Conservation (phyloP, 306 rosid genomes). For the Quercus cerris region DNA sequence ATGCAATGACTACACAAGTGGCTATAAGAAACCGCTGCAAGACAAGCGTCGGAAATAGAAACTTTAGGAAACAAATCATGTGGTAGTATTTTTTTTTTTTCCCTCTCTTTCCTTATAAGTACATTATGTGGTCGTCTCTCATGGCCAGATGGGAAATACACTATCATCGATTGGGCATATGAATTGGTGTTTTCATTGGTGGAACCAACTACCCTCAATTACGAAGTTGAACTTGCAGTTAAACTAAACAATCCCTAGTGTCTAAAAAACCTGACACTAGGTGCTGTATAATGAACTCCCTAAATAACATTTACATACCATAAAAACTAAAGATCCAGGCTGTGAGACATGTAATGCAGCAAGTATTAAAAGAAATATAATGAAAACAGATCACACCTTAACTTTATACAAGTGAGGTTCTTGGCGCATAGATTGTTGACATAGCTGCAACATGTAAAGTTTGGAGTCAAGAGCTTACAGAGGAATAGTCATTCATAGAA, state of each 20-base stretch:
- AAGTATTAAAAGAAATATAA: not conserved
- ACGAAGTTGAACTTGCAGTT: not conserved
- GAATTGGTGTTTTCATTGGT: not conserved
- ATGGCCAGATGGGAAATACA: not conserved
- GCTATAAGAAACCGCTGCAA: not conserved
- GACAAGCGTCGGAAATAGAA: not conserved
- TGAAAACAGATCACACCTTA: slow-evolving; percentile 39
- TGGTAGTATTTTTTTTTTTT: not conserved
- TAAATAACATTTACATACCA: not conserved
- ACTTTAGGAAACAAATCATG: not conserved
- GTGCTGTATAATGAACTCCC: not conserved
- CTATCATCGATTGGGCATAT: not conserved
- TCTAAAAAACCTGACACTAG: not conserved
- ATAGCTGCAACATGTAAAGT: slow-evolving; percentile 51
- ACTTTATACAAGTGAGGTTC: slow-evolving; percentile 23
- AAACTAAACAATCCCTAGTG: not conserved
- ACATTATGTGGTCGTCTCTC: not conserved
- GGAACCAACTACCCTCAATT: not conserved
- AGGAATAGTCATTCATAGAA: not conserved
- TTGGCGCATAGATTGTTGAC: slow-evolving; percentile 35
- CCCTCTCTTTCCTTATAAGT: not conserved
- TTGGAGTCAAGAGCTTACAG: slow-evolving; percentile 17
- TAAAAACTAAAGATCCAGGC: not conserved
- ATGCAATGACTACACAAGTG: slow-evolving; percentile 4
- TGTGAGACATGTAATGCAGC: not conserved